Base-by-base conservation (phyloP, 1,139 yeast species). In the Spathaspora sp. region DNA sequence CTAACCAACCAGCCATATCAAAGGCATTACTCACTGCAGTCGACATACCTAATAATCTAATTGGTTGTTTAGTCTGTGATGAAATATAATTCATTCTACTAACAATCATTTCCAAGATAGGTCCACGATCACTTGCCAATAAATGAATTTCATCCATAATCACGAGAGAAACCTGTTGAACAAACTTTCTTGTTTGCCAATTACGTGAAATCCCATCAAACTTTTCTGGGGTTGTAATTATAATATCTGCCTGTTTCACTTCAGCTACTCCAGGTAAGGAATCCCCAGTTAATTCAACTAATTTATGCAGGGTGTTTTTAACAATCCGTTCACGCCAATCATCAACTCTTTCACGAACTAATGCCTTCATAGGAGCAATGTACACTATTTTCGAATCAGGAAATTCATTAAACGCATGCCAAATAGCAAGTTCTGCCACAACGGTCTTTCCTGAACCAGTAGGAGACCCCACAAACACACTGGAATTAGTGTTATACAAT, bases 401-500 rank as follows among this genome's bases (percentile, higher is more conserved):
- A 48, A 76, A 82, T 42, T 86, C 84, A 43, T 76, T 80, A 60
- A 90, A 86, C 0, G 98, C 97, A 61, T 89, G 93, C 98, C 98
- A 95, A 13, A 93, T 88, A 0, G 98, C 98, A 50, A 95, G 70
- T 61, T 95, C 99, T 0, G 98, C 97, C 23, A 95, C 99, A 38
- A 93, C 87, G 0, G 99, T 95, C 63, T 95, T 95, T 55, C 99
- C 99, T 0, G 99, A 93, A 26, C 99, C 99, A 1, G 99, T 95
- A 2, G 99, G 99, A 0, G 98, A 91, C 11, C 99, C 99, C 39
- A 95, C 89, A 64, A 95, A 87, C 0, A 86, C 91, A 63, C 88
- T 88, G 2, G 85, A 79, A 53, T 86, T 81, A 2, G 86, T 70
- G 61, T 93, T 85, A 65, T 91, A 95, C 39, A 95, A 68, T 0